phyloP scores from a whole-genome alignment of 495 filamentous ascomycete genomes.

The Viridothelium virens region DNA sequence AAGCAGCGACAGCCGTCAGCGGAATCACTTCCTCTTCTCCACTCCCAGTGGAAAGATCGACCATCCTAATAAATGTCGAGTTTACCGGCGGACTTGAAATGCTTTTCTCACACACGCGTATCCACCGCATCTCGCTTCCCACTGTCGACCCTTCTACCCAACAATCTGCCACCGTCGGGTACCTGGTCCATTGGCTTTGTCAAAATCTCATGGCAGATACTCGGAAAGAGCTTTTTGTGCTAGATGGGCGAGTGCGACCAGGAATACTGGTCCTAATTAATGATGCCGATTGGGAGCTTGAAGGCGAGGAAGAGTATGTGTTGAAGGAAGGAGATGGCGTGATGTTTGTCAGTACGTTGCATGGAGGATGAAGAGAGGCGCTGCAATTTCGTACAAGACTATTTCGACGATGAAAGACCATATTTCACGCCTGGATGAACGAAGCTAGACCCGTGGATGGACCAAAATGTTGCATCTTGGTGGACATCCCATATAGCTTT shows the following conservation, averaged over 20 bases:
- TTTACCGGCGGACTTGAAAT: conserved; percentile 87
- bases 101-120: conserved; percentile 75
- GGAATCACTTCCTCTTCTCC: background rate
- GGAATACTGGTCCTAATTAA: conserved; percentile 98
- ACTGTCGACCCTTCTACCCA: conserved; percentile 48
- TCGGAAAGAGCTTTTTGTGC: conserved; percentile 82
- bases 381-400: background rate
- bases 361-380: conserved; percentile 56
- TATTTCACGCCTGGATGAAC: background rate
- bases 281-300: conserved; percentile 96
- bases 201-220: conserved; percentile 74
- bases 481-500: too few relatives aligned
- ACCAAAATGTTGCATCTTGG: too few relatives aligned
- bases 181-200: conserved; percentile 73
- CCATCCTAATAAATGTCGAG: conserved; percentile 12
- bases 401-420: background rate
- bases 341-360: conserved; percentile 94
- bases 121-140: conserved; percentile 62
- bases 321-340: conserved; percentile 77
- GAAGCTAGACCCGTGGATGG: background rate
- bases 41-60: background rate
- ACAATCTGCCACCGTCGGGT: conserved; percentile 58
- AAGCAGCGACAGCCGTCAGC: background rate
- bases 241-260: conserved; percentile 84
- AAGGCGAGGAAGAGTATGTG: conserved; percentile 85